These are phyloP conservation scores for Fusarium irregulare DNA, from an alignment of 2,329 filamentous ascomycete genomes.

Conservation along the genomic window DNA sequence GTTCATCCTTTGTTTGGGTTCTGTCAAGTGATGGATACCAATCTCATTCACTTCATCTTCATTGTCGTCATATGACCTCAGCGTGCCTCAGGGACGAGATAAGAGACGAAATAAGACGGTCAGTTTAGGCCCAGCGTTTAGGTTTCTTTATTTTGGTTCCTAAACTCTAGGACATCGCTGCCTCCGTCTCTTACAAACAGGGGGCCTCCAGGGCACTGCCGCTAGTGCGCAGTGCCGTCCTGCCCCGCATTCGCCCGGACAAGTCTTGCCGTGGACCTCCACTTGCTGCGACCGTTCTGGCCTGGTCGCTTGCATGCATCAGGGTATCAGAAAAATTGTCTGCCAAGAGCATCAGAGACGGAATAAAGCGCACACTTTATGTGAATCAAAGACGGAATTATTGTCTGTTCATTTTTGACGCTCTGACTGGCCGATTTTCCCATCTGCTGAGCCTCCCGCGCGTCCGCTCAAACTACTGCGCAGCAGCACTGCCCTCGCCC, in stretches of 20 bases:
- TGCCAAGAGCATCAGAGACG: neutral
- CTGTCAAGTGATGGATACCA: neutral
- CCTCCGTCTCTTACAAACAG: constrained; percentile 20
- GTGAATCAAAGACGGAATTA: neutral
- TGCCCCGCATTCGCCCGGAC: constrained; percentile 25
- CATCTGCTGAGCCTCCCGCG: constrained; percentile 28
- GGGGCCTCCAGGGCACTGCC: constrained; percentile 23
- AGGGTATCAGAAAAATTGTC: neutral
- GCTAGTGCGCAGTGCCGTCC: constrained; percentile 26
- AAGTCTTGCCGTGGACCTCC: neutral
- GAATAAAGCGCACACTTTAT: neutral
- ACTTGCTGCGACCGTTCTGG: neutral
- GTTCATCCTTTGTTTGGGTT: neutral
- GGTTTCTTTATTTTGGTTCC: neutral
- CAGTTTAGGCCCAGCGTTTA: neutral
- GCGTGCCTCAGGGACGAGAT: neutral
- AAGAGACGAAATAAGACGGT: neutral
- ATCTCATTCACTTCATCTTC: neutral
- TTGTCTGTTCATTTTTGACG: neutral
- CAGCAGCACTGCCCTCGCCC: constrained; percentile 31
- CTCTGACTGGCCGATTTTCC: neutral
- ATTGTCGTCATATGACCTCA: constrained; percentile 27
- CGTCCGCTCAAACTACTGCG: neutral
- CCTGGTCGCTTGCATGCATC: neutral
- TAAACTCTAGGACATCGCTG: neutral